Conservation (phyloP, 2,329 filamentous ascomycete species). For the Calcarisporium arbuscula region DNA sequence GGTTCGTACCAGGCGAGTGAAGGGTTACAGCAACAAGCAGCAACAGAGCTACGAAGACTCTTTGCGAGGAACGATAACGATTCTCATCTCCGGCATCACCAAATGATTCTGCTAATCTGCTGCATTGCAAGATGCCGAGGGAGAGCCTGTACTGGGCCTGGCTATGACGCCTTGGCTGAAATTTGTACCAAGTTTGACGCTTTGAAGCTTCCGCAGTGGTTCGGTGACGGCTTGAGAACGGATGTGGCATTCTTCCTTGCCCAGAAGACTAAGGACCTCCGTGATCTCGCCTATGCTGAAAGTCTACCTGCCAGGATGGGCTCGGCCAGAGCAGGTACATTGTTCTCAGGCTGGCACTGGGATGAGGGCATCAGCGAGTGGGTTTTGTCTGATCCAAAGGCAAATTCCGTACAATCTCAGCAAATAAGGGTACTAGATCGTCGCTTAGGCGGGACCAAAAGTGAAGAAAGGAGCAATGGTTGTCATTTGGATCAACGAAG, state of each 20-base stretch:
- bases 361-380: constrained; percentile 36
- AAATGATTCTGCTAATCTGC: constrained; percentile 33
- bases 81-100: constrained; percentile 16
- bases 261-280: constrained; percentile 44
- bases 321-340: constrained; percentile 10
- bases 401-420: too few species aligned
- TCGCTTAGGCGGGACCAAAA: too few species aligned
- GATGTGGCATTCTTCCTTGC: constrained; percentile 47
- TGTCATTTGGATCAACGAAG: too few species aligned
- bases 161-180: constrained; percentile 29
- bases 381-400: constrained; percentile 19
- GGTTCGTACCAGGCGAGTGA: constrained; percentile 8
- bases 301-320: constrained; percentile 21
- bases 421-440: too few species aligned
- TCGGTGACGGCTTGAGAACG: constrained; percentile 31
- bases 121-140: constrained; percentile 42
- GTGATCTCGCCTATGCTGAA: constrained; percentile 49
- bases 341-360: constrained; percentile 32
- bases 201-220: constrained; percentile 23
- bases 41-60: constrained; percentile 15
- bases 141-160: constrained; percentile 31
- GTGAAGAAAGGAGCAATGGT: too few species aligned
- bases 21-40: constrained; percentile 11
- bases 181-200: constrained; percentile 35
- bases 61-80: constrained; percentile 9